Evolutionary conservation across 805 yeast species (phyloP).

Genomic region (Brettanomyces nanus): DNA sequence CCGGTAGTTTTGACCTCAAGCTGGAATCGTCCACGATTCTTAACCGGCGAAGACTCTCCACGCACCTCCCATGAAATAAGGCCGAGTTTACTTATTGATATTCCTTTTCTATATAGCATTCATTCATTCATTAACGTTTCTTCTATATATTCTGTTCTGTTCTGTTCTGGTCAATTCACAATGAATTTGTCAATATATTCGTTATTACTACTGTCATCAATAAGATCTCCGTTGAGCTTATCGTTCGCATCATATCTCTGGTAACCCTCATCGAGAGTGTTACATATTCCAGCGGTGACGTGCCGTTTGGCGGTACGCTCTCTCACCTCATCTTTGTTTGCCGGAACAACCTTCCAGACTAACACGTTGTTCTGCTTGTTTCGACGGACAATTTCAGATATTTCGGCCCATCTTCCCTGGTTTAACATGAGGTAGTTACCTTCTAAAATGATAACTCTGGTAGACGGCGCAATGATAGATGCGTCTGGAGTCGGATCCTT

Average conservation of each 20-base stretch:
- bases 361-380: constrained; percentile 1
- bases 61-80: constrained; percentile 34
- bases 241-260: constrained; percentile 50
- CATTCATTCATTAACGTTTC: background rate
- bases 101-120: constrained; percentile 18
- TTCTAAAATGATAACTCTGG: constrained; percentile 58
- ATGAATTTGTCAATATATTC: constrained; percentile 14
- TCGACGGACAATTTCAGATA: constrained; percentile 28
- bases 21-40: constrained; percentile 58
- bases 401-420: constrained; percentile 50
- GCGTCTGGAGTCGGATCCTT: constrained; percentile 64
- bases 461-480: constrained; percentile 34
- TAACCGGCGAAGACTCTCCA: constrained; percentile 38
- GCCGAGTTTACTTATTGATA: no score
- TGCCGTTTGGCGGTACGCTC: constrained; percentile 63
- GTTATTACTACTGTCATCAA: constrained; percentile 11
- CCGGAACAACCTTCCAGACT: constrained; percentile 38
- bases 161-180: constrained; percentile 8
- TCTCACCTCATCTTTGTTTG: constrained; percentile 37
- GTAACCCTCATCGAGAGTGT: constrained; percentile 40
- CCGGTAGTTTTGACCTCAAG: constrained; percentile 38
- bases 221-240: constrained; percentile 46
- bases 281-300: constrained; percentile 45
- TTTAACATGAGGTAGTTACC: constrained; percentile 64
- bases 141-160: background rate